Percentiles rank a stretch among this genome's conserved stretches.
Evolutionary conservation across 2,329 filamentous ascomycete species (phyloP).

Genomic region (Ophiostoma populinum): DNA sequence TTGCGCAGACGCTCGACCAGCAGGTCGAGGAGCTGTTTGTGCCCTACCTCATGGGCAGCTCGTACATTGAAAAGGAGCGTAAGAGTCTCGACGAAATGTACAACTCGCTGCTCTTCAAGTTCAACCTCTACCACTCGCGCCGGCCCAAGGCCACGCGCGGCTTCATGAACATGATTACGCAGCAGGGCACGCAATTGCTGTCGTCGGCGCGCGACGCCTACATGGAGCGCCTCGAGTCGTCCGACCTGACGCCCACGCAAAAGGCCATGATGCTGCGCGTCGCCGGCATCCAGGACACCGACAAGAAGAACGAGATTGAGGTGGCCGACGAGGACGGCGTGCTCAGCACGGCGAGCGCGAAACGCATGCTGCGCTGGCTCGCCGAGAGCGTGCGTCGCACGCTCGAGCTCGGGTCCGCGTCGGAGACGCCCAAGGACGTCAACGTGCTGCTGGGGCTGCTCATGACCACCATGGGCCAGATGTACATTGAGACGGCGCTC

Average conservation of each 20-base stretch:
- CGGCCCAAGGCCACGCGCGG: slow-evolving; percentile 78
- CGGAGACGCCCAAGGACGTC: slow-evolving; percentile 88
- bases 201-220: slow-evolving; percentile 82
- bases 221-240: slow-evolving; percentile 72
- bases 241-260: slow-evolving; percentile 73
- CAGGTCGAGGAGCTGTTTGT: slow-evolving; percentile 65
- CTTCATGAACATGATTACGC: slow-evolving; percentile 82
- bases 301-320: slow-evolving; percentile 72
- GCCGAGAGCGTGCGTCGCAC: slow-evolving; percentile 86
- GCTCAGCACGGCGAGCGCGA: slow-evolving; percentile 71
- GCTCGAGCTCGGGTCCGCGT: slow-evolving; percentile 72
- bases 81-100: slow-evolving; percentile 64
- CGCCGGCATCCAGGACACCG: slow-evolving; percentile 64
- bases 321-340: slow-evolving; percentile 79
- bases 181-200: slow-evolving; percentile 76
- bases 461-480: slow-evolving; percentile 72
- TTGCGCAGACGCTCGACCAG: slow-evolving; percentile 56
- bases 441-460: slow-evolving; percentile 69
- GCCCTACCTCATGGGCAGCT: slow-evolving; percentile 50
- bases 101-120: slow-evolving; percentile 88
- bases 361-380: slow-evolving; percentile 94
- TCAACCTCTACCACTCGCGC: slow-evolving; percentile 81
- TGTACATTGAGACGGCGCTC: slow-evolving; percentile 51
- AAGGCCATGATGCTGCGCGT: slow-evolving; percentile 81
- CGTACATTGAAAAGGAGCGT: slow-evolving; percentile 53